Conservation (phyloP, 2,329 filamentous ascomycete species). For the Macrophomina phaseolina region DNA sequence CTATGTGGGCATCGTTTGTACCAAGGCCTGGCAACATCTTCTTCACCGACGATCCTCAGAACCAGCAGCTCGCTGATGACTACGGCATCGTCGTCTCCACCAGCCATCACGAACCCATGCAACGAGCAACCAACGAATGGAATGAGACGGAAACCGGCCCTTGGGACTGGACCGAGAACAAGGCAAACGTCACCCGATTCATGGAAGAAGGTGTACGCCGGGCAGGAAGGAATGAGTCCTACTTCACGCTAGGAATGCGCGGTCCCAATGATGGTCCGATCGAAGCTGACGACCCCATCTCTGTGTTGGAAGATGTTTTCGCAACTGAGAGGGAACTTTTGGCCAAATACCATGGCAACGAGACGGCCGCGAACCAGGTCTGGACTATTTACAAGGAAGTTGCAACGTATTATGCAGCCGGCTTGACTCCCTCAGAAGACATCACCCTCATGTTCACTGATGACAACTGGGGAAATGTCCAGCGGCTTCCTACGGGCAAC, state of each 20-base stretch:
- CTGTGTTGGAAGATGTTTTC: conserved; percentile 26
- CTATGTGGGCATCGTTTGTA: conserved; percentile 32
- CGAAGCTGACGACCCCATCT: conserved; percentile 25
- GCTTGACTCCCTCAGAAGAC: conserved; percentile 31
- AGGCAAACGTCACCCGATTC: conserved; percentile 31
- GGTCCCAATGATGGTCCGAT: conserved; percentile 29
- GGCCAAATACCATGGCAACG: conserved; percentile 12
- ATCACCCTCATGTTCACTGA: conserved; percentile 33
- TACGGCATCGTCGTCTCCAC: conserved; percentile 33
- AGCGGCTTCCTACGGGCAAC: conserved; percentile 31
- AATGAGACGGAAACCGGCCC: conserved; percentile 14
- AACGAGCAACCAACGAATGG: conserved; percentile 33
- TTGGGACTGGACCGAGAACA: conserved; percentile 31
- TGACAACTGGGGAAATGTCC: conserved; percentile 34
- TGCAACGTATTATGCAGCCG: conserved; percentile 31
- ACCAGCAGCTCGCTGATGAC: conserved; percentile 31
- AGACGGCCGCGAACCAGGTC: conserved; percentile 26
- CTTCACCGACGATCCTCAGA: conserved; percentile 33
- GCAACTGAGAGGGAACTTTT: conserved; percentile 26
- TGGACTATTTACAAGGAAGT: conserved; percentile 35
- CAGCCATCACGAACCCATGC: conserved; percentile 34
- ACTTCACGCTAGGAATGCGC: conserved; percentile 32
- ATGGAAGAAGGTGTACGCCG: conserved; percentile 30
- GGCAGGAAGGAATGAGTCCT: conserved; percentile 28
- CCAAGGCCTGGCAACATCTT: conserved; percentile 32